phyloP scores from a whole-genome alignment of 169 alveolate genomes.

The Ichthyophthirius multifiliis region DNA sequence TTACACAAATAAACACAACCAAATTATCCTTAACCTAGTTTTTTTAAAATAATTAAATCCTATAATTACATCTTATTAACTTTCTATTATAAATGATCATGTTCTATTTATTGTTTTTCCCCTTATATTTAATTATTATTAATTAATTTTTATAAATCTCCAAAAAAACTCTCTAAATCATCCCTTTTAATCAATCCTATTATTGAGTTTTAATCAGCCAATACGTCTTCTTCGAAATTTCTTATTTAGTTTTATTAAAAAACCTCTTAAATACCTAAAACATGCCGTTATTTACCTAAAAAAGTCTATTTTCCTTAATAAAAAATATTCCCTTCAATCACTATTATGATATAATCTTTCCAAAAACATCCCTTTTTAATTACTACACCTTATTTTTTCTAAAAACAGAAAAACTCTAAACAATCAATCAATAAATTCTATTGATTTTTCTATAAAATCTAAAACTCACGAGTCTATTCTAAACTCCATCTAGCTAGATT shows the following conservation, averaged over 20 bases:
- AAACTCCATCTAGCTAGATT: conserved; percentile 26
- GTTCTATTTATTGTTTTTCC: neutral
- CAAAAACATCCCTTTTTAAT: neutral
- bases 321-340: no score
- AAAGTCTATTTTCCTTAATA: neutral
- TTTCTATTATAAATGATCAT: neutral
- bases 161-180: neutral
- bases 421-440: no score
- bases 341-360: neutral
- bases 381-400: neutral
- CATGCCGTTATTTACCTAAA: neutral
- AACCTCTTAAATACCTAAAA: neutral
- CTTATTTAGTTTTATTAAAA: neutral
- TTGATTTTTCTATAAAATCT: conserved; percentile 1
- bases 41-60: conserved; percentile 26
- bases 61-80: neutral
- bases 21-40: conserved; percentile 39
- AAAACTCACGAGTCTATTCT: conserved; percentile 21
- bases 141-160: neutral
- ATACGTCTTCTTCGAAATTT: neutral
- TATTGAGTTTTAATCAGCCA: neutral
- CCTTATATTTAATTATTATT: neutral
- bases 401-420: no score
- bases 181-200: neutral
- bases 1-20: conserved; percentile 40